Evolutionary conservation across 192 early-diverging fungal genomes (phyloP).

Genomic region (Coemansia sp.): DNA sequence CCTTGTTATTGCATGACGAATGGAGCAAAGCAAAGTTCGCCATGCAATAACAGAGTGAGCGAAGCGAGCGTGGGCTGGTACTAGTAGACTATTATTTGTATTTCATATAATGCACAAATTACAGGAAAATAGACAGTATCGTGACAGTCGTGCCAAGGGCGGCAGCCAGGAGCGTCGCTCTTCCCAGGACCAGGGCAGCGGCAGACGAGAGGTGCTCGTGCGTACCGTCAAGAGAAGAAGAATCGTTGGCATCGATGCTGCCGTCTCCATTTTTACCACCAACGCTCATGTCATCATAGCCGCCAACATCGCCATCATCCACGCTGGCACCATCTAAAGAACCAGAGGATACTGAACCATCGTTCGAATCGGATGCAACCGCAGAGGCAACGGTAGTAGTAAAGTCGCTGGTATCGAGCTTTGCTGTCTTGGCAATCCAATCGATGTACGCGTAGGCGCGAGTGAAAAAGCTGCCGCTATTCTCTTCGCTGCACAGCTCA

Average conservation of each 20-base stretch:
- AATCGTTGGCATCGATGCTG: not conserved
- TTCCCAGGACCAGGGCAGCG: not conserved
- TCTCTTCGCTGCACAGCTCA: slow-evolving; percentile 24
- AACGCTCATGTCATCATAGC: not conserved
- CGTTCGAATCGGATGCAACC: not conserved
- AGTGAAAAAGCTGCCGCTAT: slow-evolving; percentile 33
- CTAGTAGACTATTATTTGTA: too few species aligned
- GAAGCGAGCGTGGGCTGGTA: too few species aligned
- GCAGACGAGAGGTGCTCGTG: not conserved
- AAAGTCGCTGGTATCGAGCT: not conserved
- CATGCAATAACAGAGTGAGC: too few species aligned
- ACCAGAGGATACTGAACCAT: not conserved
- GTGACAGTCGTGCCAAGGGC: not conserved
- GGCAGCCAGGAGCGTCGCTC: not conserved
- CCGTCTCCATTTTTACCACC: not conserved
- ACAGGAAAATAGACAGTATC: not conserved
- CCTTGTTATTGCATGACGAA: too few species aligned
- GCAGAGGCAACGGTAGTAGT: slow-evolving; percentile 7
- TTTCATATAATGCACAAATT: not conserved
- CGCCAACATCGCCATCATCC: not conserved
- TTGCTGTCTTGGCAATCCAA: slow-evolving; percentile 29
- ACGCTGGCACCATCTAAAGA: not conserved
- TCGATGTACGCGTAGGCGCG: slow-evolving; percentile 29
- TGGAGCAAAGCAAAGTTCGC: too few species aligned
- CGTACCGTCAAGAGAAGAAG: not conserved